Conservation (phyloP, 352 stramenopile species). For the Pythium aristosporum region DNA sequence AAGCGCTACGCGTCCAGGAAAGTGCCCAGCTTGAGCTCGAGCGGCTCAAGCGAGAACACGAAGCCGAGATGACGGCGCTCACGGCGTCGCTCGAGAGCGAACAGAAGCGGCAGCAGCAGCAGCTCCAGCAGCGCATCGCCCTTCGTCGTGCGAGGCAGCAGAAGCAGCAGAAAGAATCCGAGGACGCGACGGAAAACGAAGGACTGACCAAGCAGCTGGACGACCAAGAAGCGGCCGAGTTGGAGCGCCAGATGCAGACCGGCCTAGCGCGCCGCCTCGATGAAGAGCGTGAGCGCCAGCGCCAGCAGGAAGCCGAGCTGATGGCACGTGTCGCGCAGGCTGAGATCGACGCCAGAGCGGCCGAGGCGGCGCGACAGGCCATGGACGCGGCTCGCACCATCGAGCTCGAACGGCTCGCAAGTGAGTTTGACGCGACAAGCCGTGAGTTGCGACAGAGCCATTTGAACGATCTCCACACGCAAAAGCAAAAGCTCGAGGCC, state of each 20-base stretch:
- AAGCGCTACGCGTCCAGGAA: constrained; percentile 20
- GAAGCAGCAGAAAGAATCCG: constrained; percentile 36
- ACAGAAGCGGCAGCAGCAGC: constrained; percentile 41
- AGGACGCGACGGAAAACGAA: constrained; percentile 13
- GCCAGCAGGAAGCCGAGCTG: constrained; percentile 44
- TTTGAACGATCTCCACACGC: constrained; percentile 48
- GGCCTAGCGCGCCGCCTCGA: constrained; percentile 42
- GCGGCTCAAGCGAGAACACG: constrained; percentile 59
- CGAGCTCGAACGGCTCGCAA: constrained; percentile 61
- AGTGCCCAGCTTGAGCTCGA: constrained; percentile 47
- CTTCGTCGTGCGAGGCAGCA: constrained; percentile 37
- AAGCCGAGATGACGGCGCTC: constrained; percentile 55
- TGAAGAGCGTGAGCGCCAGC: constrained; percentile 54
- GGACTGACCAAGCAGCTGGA: constrained; percentile 14
- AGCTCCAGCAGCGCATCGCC: constrained; percentile 66
- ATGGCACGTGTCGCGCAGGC: constrained; percentile 39
- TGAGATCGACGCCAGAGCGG: constrained; percentile 36
- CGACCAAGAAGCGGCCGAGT: constrained; percentile 30
- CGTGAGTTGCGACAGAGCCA: constrained; percentile 54
- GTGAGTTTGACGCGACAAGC: constrained; percentile 66
- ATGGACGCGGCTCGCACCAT: constrained; percentile 44
- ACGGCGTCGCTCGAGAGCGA: constrained; percentile 47
- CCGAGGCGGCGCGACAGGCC: constrained; percentile 39
- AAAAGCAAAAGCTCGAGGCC: constrained; percentile 72
- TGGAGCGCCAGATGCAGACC: constrained; percentile 34